Evolutionary conservation across 257 asterid species (phyloP).

Genomic region (Ophiorrhiza pumila): DNA sequence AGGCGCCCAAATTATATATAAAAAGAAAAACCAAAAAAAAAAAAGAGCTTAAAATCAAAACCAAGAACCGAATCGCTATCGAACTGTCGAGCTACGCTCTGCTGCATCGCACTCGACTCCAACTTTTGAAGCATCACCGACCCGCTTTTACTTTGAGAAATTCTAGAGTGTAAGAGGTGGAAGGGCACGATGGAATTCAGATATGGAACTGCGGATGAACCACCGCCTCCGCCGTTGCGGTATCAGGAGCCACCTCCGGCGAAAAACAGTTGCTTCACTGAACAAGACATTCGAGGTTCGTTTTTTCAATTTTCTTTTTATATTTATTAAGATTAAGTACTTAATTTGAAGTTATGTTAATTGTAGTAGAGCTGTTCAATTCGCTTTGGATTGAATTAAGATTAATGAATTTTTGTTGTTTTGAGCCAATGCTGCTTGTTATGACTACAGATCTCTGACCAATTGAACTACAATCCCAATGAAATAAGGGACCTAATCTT

Average conservation of each 20-base stretch:
- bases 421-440: neutral
- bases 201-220: conserved; percentile 17
- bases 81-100: too few relatives aligned
- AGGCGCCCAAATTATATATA: too few relatives aligned
- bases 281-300: conserved; percentile 34
- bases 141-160: too few relatives aligned
- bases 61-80: too few relatives aligned
- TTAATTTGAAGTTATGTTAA: neutral
- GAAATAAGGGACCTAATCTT: too few relatives aligned
- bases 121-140: too few relatives aligned
- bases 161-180: too few relatives aligned
- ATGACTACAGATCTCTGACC: too few relatives aligned
- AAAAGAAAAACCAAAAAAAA: too few relatives aligned
- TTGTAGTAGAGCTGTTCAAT: neutral
- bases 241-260: conserved; percentile 7
- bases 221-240: conserved; percentile 13
- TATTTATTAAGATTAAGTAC: neutral
- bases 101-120: too few relatives aligned
- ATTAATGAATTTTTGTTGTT: neutral
- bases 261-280: conserved; percentile 19
- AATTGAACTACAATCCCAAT: too few relatives aligned
- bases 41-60: too few relatives aligned
- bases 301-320: neutral
- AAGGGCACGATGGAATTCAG: conserved; percentile 31
- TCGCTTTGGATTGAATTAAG: neutral